phyloP scores from a whole-genome alignment of 768 basidiomycete genomes.

The Mycena filopes region DNA sequence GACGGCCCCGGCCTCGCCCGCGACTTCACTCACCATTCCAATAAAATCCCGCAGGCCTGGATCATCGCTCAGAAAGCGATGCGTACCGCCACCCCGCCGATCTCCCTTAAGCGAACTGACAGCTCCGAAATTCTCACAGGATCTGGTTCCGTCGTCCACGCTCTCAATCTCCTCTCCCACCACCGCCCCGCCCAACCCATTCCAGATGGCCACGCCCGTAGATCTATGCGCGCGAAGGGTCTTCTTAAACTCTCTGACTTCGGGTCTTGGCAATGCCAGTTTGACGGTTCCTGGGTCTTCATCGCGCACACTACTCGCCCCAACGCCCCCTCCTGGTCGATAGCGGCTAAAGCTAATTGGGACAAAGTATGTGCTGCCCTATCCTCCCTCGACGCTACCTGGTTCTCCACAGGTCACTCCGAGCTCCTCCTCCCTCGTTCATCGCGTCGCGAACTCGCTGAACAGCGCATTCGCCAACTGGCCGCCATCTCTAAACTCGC shows the following conservation, averaged over 20 bases:
- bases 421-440: not conserved
- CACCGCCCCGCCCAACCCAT: not conserved
- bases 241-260: not conserved
- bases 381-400: not conserved
- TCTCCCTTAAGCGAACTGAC: slow-evolving; percentile 1
- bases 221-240: not conserved
- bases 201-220: not conserved
- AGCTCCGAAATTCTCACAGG: not conserved
- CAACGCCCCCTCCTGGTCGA: not conserved
- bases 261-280: not conserved
- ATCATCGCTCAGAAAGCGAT: slow-evolving; percentile 15
- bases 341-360: slow-evolving; percentile 1
- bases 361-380: not conserved
- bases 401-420: not conserved
- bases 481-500: not conserved
- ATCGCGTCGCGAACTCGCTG: not conserved
- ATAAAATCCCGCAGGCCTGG: slow-evolving; percentile 8
- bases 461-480: not conserved
- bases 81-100: not conserved
- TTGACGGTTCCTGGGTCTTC: not conserved
- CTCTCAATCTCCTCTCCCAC: not conserved
- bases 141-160: not conserved
- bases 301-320: not conserved
- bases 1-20: not conserved
- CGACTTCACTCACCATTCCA: not conserved